Conservation (phyloP, 1,139 yeast genomes). For the Debaryomyces psychrophilus region DNA sequence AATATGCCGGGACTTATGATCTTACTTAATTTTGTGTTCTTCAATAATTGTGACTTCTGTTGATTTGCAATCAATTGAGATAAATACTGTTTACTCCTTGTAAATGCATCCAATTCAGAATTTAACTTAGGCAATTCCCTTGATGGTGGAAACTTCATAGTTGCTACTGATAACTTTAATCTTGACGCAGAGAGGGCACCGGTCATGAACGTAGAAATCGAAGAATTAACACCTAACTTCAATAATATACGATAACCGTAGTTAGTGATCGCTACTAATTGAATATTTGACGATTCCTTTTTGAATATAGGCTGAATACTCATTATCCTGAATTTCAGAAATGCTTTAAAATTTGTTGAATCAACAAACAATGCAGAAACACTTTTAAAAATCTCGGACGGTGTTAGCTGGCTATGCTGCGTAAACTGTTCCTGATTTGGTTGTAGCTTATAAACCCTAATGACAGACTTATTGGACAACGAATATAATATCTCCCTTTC, state of each 20-base stretch:
- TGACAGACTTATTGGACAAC: conserved; percentile 78
- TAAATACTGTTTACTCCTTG: conserved; percentile 47
- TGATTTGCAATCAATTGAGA: conserved; percentile 47
- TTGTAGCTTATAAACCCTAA: conserved; percentile 71
- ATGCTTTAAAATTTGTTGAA: conserved; percentile 44
- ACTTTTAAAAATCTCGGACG: conserved; percentile 55
- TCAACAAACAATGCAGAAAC: conserved; percentile 59
- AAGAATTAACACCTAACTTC: conserved; percentile 44
- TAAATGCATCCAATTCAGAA: conserved; percentile 48
- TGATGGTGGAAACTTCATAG: conserved; percentile 78
- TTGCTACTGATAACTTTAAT: conserved; percentile 44
- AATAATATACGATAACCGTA: conserved; percentile 82
- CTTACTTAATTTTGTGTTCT: conserved; percentile 50
- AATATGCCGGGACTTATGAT: conserved; percentile 85
- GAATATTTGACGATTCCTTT: conserved; percentile 69
- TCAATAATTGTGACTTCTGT: conserved; percentile 49
- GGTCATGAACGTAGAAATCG: conserved; percentile 35
- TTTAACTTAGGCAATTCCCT: conserved; percentile 61
- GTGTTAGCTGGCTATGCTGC: conserved; percentile 45
- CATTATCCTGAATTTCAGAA: conserved; percentile 57
- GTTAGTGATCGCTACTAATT: conserved; percentile 80
- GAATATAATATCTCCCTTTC: conserved; percentile 79
- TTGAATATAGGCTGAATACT: conserved; percentile 64
- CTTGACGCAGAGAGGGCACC: conserved; percentile 27
- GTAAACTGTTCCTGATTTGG: conserved; percentile 40